phyloP scores from a whole-genome alignment of 169 alveolate genomes.

The Babesia bovis region DNA sequence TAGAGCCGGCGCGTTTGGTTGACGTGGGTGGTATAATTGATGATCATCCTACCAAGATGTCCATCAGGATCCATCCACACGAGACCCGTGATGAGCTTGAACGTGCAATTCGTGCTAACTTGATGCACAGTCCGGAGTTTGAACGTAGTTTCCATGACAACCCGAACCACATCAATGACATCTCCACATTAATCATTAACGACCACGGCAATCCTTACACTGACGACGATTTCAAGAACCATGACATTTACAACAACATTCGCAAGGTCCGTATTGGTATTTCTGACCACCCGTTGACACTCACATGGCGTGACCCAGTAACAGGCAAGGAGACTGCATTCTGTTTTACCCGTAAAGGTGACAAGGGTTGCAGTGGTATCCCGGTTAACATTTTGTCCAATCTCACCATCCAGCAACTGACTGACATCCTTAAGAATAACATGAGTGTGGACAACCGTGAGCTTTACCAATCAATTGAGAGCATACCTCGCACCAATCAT shows the following conservation, averaged over 20 bases:
- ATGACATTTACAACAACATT: conserved; percentile 24
- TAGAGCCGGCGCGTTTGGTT: conserved; percentile 41
- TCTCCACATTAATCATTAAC: conserved; percentile 50
- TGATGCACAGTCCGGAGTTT: conserved; percentile 51
- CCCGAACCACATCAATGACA: conserved; percentile 37
- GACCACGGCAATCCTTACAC: conserved; percentile 39
- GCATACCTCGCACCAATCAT: conserved; percentile 17
- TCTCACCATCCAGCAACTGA: conserved; percentile 37
- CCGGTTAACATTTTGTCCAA: conserved; percentile 46
- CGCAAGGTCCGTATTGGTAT: conserved; percentile 52
- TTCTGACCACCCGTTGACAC: conserved; percentile 55
- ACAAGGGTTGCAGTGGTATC: conserved; percentile 52
- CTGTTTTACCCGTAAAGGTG: conserved; percentile 44
- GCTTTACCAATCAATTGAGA: conserved; percentile 21
- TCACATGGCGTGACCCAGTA: conserved; percentile 51
- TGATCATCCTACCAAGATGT: conserved; percentile 37
- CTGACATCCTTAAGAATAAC: conserved; percentile 18
- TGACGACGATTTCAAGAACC: conserved; percentile 50
- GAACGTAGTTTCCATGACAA: conserved; percentile 27
- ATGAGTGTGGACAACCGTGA: conserved; percentile 29
- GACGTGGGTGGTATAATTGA: conserved; percentile 59
- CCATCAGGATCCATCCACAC: conserved; percentile 56
- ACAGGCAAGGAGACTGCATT: conserved; percentile 35
- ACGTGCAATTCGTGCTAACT: conserved; percentile 15
- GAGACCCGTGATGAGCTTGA: conserved; percentile 56